Percentiles rank a stretch among this genome's conserved stretches.
Evolutionary conservation across 352 stramenopile species (phyloP).

Genomic region (Phytophthora litchii): DNA sequence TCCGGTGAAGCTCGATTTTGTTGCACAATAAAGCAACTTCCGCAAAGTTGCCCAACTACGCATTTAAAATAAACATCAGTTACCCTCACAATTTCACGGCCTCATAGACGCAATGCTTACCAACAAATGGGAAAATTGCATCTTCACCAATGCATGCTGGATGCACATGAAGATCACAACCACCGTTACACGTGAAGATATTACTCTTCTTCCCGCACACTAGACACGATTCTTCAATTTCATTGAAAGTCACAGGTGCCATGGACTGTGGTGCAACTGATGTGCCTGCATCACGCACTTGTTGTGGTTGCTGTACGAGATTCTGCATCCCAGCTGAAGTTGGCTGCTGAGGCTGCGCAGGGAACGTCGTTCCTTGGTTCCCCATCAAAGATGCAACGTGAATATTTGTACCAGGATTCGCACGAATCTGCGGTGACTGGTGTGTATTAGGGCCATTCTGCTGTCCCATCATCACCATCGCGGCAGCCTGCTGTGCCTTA

Average conservation of each 20-base stretch:
- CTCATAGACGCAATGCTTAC: constrained; percentile 35
- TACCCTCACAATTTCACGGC: constrained; percentile 9
- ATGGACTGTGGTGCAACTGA: constrained; percentile 12
- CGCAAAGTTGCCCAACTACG: constrained; percentile 65
- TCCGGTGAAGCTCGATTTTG: constrained; percentile 74
- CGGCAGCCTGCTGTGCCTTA: constrained; percentile 16
- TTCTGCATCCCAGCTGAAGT: constrained; percentile 11
- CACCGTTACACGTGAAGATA: constrained; percentile 61
- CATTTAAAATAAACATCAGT: constrained; percentile 2
- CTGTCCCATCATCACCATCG: constrained; percentile 30
- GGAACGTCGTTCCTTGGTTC: constrained; percentile 14
- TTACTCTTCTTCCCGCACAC: constrained; percentile 60
- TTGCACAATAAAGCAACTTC: constrained; percentile 75
- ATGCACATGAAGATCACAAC: constrained; percentile 67
- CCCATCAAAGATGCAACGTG: constrained; percentile 29
- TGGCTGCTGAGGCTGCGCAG: constrained; percentile 10
- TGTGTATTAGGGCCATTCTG: constrained; percentile 8
- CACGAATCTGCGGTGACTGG: constrained; percentile 13
- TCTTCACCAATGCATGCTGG: constrained; percentile 63
- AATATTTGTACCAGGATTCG: constrained; percentile 14
- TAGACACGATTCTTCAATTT: constrained; percentile 41
- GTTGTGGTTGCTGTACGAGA: constrained; percentile 3
- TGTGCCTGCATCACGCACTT: constrained; percentile 1
- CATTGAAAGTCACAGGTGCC: constrained; percentile 26
- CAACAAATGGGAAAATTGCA: constrained; percentile 57